Base-by-base conservation (phyloP, 768 basidiomycete species). In the Phylloporus scabripes region DNA sequence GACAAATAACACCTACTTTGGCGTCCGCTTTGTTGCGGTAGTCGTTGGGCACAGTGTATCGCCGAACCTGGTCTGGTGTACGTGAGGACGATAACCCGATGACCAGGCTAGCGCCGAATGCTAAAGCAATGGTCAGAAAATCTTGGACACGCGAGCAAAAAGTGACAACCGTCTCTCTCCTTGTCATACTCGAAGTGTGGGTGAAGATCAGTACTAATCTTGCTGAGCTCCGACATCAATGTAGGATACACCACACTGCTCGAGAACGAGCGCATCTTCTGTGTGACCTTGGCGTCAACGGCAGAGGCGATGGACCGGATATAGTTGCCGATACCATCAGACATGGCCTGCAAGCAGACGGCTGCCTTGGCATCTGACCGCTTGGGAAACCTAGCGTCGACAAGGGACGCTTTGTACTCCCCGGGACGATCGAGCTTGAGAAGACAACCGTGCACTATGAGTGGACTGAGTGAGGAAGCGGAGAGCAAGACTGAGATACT, bases 301-400 rank as follows among this genome's bases (percentile, higher is more conserved):
- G 66, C 70, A 10, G 65, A 64, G 15, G 65, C 63, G 29, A 81
- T 61, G 4, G 64, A 60, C 15, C 77, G 79, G 38, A 84, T 75
- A 54, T 81, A 81, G 18, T 72, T 64, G 5, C 80, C 81, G 9
- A 82, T 68, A 8, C 81, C 81, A 52, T 80, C 74, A 2, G 82
- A 79, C 61, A 87, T 77, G 0, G 84, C 86, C 14, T 79, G 69
- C 20, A 88, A 63, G 51, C 77, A 80, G 2, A 79, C 86, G 0
- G 85, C 87, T 0, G 75, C 72, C 62, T 83, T 85, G n/a, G 85
- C 85, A 45, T 87, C 85, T 0, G 68, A 65, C 3, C 79, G 79
- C 56, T 78, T 83, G 2, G 70, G 55, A 54, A 87, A 87, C 14
- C 71, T 70, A 0, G 80, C 70, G n/a, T 86, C 84, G 24, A 83